Evolutionary conservation across 768 basidiomycete species (phyloP).

Genomic region (Tulasnella sp.): DNA sequence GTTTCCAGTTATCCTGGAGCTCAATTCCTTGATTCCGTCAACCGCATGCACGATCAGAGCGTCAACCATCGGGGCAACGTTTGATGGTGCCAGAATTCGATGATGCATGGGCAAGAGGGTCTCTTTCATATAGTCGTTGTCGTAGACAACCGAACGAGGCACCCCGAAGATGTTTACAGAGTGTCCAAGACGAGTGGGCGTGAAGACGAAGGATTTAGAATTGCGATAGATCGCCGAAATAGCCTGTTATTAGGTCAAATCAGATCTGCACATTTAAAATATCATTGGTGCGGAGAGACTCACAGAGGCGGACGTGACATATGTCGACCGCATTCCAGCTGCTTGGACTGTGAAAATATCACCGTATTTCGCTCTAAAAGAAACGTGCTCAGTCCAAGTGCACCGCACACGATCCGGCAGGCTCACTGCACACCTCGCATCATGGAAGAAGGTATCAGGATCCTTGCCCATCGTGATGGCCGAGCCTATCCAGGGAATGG

Average conservation of each 20-base stretch:
- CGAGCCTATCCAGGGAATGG: constrained; percentile 28
- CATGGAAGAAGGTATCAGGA: constrained; percentile 29
- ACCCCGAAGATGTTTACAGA: constrained; percentile 5
- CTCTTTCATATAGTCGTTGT: not conserved
- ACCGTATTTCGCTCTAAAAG: constrained; percentile 4
- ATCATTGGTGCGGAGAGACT: not conserved
- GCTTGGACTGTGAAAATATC: constrained; percentile 30
- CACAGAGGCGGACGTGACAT: constrained; percentile 24
- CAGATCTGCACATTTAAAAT: not conserved
- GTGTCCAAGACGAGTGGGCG: constrained; percentile 3
- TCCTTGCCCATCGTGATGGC: constrained; percentile 23
- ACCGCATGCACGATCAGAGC: not conserved
- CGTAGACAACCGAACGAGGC: constrained; percentile 8
- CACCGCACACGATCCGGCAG: not conserved
- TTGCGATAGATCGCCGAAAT: constrained; percentile 29
- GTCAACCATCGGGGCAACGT: constrained; percentile 14
- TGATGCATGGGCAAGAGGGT: constrained; percentile 20
- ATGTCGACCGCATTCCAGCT: constrained; percentile 15
- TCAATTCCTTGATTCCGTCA: not conserved
- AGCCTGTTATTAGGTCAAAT: not conserved
- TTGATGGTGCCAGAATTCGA: not conserved
- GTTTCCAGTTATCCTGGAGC: not conserved
- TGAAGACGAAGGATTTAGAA: constrained; percentile 28
- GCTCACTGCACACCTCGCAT: constrained; percentile 17
- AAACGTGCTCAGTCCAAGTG: not conserved